These are phyloP conservation scores for Paecilomyces variotii DNA, from an alignment of 2,329 filamentous ascomycete genomes.

Conservation along the genomic window DNA sequence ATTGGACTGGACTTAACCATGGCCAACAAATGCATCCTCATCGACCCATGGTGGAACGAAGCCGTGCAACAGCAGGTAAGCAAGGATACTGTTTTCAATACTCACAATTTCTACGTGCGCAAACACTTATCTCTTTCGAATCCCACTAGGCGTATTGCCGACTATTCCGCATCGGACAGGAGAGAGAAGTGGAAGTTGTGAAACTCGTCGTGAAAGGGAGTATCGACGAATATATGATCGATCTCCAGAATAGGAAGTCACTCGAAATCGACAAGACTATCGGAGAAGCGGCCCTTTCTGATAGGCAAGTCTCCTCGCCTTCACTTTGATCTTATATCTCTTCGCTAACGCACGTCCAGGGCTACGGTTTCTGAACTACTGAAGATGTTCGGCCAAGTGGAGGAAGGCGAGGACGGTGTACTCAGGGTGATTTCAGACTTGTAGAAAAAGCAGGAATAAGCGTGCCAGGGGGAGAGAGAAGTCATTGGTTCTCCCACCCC, in stretches of 20 bases:
- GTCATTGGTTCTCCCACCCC: not conserved
- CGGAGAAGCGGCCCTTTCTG: constrained; percentile 11
- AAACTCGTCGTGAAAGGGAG: constrained; percentile 49
- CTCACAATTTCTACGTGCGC: not conserved
- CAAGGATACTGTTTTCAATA: constrained; percentile 15
- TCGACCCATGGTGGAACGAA: constrained; percentile 57
- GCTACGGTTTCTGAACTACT: not conserved
- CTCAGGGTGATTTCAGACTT: not conserved
- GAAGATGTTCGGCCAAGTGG: not conserved
- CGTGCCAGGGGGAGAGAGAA: not conserved
- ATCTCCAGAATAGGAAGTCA: constrained; percentile 50
- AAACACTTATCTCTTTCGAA: not conserved
- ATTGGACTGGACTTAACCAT: constrained; percentile 52
- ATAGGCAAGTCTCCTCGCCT: not conserved
- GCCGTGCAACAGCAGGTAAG: constrained; percentile 52
- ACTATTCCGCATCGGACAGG: constrained; percentile 58
- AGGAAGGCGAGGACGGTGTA: not conserved
- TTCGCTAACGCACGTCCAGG: not conserved
- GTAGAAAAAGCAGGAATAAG: not conserved
- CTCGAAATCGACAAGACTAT: constrained; percentile 16
- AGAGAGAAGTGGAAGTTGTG: constrained; percentile 50
- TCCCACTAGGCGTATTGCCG: constrained; percentile 44
- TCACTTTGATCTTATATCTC: not conserved
- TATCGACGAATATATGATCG: constrained; percentile 51
- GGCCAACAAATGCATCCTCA: constrained; percentile 50